These are phyloP conservation scores for Hyphodiscus hymeniophilus DNA, from an alignment of 495 filamentous ascomycete genomes.

Conservation along the genomic window DNA sequence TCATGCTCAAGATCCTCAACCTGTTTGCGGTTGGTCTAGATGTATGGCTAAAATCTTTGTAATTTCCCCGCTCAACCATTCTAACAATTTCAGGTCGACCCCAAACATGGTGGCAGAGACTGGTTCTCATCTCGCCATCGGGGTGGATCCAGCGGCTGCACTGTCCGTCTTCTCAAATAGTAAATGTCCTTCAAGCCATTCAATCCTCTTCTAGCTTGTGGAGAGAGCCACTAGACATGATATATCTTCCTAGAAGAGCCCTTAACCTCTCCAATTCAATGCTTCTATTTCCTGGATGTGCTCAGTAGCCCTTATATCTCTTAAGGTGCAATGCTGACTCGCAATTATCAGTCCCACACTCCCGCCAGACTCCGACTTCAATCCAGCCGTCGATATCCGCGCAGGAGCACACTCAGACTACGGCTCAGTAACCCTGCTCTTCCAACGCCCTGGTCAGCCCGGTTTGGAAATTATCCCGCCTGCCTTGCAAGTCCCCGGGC, in stretches of 20 bases:
- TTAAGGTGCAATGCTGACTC: no score
- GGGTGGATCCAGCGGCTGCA: constrained; percentile 57
- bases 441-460: constrained; percentile 73
- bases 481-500: background rate
- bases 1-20: constrained; percentile 63
- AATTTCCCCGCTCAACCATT: background rate
- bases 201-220: no score
- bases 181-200: no score
- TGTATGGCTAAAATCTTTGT: background rate
- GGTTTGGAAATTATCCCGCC: constrained; percentile 77
- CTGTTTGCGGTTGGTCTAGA: constrained; percentile 70
- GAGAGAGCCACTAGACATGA: no score
- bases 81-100: constrained; percentile 27
- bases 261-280: no score
- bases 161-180: constrained; percentile 80
- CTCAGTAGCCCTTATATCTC: no score
- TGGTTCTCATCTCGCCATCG: constrained; percentile 71
- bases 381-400: constrained; percentile 48
- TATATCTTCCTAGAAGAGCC: no score
- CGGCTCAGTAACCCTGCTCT: constrained; percentile 78
- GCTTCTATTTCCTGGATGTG: no score
- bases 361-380: constrained; percentile 29
- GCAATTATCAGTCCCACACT: no score
- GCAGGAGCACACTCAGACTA: constrained; percentile 88
- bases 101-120: constrained; percentile 35